Percentiles rank a stretch among this genome's conserved stretches.
phyloP scores from a whole-genome alignment of 225 moss, liverwort and hornwort species.

The Bryum argenteum region DNA sequence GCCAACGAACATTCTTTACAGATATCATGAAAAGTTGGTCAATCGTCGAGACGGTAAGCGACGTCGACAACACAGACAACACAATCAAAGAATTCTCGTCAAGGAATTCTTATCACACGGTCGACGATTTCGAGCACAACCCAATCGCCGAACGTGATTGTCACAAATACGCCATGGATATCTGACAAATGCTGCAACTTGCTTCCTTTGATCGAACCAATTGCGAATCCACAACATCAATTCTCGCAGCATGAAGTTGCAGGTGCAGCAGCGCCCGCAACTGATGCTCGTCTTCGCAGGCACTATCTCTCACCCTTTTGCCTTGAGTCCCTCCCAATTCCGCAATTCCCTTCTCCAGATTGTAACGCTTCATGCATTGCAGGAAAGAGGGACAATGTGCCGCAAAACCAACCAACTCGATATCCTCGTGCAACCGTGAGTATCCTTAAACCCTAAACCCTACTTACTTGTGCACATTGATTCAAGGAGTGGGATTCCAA shows the following conservation, averaged over 20 bases:
- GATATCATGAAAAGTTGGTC: no score
- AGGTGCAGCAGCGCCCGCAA: constrained; percentile 19
- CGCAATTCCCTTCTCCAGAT: background rate
- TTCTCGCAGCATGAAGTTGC: constrained; percentile 27
- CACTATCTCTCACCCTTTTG: constrained; percentile 11
- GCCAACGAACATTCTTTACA: no score
- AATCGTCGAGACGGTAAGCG: no score
- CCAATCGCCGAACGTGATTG: no score
- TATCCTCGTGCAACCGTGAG: constrained; percentile 54
- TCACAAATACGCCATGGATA: no score
- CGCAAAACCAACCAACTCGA: constrained; percentile 37
- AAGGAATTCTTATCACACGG: no score
- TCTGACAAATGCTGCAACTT: no score
- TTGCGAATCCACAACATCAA: background rate
- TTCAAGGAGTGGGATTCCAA: background rate
- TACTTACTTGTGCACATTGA: background rate
- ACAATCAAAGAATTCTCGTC: no score
- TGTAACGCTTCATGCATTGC: background rate
- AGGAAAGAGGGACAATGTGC: constrained; percentile 44
- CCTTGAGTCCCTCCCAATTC: background rate
- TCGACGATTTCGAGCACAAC: no score
- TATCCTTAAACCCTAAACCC: background rate
- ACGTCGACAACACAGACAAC: no score
- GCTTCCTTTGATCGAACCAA: no score
- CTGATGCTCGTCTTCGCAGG: constrained; percentile 30